A percentile compares a stretch with the other conserved stretches of the same genome.
phyloP scores from a whole-genome alignment of 192 early-diverging fungal species.

The Nowakowskiella sp. region DNA sequence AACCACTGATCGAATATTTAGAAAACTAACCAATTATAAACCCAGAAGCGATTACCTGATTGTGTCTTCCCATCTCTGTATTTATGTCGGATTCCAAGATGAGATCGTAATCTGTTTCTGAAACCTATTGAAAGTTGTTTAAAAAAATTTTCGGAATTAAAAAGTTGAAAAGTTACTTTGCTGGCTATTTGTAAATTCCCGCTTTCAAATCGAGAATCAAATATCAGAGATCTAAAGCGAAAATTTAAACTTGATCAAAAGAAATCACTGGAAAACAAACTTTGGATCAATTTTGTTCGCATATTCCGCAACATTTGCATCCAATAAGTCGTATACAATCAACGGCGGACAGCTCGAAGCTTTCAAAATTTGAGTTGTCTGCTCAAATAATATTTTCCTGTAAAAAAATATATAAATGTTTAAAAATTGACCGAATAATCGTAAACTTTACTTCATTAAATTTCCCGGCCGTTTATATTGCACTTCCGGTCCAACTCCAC shows the following conservation, averaged over 20 bases:
- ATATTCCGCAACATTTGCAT: conserved; percentile 16
- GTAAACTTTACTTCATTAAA: conserved; percentile 12
- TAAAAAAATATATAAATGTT: conserved; percentile 10
- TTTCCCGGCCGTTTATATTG: conserved; percentile 1
- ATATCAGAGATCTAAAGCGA: conserved; percentile 24
- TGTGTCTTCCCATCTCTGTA: conserved; percentile 37
- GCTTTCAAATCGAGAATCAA: conserved; percentile 49
- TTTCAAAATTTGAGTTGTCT: conserved; percentile 26
- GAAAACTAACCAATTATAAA: conserved; percentile 6
- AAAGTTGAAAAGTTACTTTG: conserved; percentile 12
- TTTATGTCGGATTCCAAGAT: conserved; percentile 45
- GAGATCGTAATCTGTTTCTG: conserved; percentile 39
- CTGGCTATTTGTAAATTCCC: conserved; percentile 49
- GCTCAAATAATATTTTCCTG: conserved; percentile 42
- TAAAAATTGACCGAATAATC: conserved; percentile 6
- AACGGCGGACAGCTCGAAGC: conserved; percentile 14
- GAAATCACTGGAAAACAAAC: not conserved
- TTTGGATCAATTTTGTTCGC: not conserved
- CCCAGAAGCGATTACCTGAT: conserved; percentile 26
- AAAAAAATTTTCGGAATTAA: not conserved
- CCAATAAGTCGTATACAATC: conserved; percentile 43
- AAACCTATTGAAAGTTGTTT: conserved; percentile 3
- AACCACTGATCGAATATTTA: conserved; percentile 40
- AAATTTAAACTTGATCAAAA: conserved; percentile 3
- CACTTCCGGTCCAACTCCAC: no score